These are phyloP conservation scores for Epichloe hybrida DNA, from an alignment of 2,329 filamentous ascomycete genomes.

Conservation along the genomic window DNA sequence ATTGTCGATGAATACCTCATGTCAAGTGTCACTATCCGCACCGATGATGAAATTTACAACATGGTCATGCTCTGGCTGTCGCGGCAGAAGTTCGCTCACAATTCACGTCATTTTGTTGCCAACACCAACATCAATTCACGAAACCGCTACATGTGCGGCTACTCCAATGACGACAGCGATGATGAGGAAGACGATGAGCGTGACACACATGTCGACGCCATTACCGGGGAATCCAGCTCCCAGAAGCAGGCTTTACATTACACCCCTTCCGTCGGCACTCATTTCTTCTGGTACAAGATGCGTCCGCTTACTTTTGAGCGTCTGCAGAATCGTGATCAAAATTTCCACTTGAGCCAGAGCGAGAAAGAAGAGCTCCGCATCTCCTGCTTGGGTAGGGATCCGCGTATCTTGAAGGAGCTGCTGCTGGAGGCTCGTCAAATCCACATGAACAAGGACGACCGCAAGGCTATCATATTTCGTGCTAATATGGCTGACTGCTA, in stretches of 20 bases:
- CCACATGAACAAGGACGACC: slow-evolving; percentile 43
- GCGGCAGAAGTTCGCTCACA: slow-evolving; percentile 44
- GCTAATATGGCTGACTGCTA: slow-evolving; percentile 34
- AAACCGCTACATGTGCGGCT: slow-evolving; percentile 33
- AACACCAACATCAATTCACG: slow-evolving; percentile 47
- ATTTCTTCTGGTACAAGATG: slow-evolving; percentile 55
- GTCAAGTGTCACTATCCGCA: slow-evolving; percentile 51
- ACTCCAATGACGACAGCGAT: slow-evolving; percentile 27
- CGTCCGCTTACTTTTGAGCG: slow-evolving; percentile 45
- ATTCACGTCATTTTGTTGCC: slow-evolving; percentile 48
- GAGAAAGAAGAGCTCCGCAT: slow-evolving; percentile 46
- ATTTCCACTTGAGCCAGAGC: slow-evolving; percentile 23
- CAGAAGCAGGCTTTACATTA: slow-evolving; percentile 41
- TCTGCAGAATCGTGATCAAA: slow-evolving; percentile 31
- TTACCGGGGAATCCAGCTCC: slow-evolving; percentile 9
- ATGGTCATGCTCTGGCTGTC: slow-evolving; percentile 60
- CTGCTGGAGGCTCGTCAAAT: slow-evolving; percentile 42
- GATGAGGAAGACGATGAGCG: slow-evolving; percentile 31
- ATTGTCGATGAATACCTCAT: slow-evolving; percentile 42
- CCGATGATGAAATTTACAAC: slow-evolving; percentile 61
- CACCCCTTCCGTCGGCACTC: slow-evolving; percentile 52
- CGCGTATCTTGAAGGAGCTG: slow-evolving; percentile 46
- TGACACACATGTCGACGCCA: slow-evolving; percentile 11
- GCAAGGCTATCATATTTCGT: slow-evolving; percentile 53
- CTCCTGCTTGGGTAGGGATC: slow-evolving; percentile 48